Evolutionary conservation across 345 rosid species (phyloP).

Genomic region (Microthlaspi erraticum): DNA sequence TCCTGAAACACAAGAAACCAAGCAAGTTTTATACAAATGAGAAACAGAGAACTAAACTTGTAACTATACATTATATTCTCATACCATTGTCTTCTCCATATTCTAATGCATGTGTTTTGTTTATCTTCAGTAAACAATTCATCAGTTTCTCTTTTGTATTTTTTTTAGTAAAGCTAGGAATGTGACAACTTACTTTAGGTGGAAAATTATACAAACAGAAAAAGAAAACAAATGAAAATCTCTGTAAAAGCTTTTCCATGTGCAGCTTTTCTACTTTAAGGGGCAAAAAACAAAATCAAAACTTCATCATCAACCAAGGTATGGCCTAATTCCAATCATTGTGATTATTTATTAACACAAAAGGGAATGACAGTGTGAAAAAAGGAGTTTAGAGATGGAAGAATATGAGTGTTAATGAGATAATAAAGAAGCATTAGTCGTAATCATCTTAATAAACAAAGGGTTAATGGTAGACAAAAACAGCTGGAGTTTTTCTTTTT

Average conservation of each 20-base stretch:
- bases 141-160: slow-evolving; percentile 31
- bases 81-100: slow-evolving; percentile 40
- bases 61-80: slow-evolving; percentile 18
- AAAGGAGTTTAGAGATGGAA: slow-evolving; percentile 38
- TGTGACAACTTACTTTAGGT: slow-evolving; percentile 42
- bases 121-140: slow-evolving; percentile 30
- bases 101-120: slow-evolving; percentile 19
- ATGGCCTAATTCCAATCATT: slow-evolving; percentile 57
- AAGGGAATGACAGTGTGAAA: slow-evolving; percentile 54
- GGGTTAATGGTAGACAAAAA: slow-evolving; percentile 44
- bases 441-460: slow-evolving; percentile 23
- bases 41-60: neutral
- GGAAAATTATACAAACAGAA: slow-evolving; percentile 29
- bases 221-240: slow-evolving; percentile 37
- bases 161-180: slow-evolving; percentile 25
- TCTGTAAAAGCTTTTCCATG: slow-evolving; percentile 56
- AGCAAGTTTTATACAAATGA: slow-evolving; percentile 10
- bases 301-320: slow-evolving; percentile 35
- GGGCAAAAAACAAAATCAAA: slow-evolving; percentile 35
- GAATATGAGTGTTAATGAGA: slow-evolving; percentile 33
- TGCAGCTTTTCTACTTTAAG: slow-evolving; percentile 48
- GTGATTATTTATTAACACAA: slow-evolving; percentile 1
- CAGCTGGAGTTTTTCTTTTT: slow-evolving; percentile 38
- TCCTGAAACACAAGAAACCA: slow-evolving; percentile 60
- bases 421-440: slow-evolving; percentile 31